Evolutionary conservation across 257 asterid genomes (phyloP), one percentile per base, ranked within the genome.

Genomic region (Sherardia arvensis): DNA sequence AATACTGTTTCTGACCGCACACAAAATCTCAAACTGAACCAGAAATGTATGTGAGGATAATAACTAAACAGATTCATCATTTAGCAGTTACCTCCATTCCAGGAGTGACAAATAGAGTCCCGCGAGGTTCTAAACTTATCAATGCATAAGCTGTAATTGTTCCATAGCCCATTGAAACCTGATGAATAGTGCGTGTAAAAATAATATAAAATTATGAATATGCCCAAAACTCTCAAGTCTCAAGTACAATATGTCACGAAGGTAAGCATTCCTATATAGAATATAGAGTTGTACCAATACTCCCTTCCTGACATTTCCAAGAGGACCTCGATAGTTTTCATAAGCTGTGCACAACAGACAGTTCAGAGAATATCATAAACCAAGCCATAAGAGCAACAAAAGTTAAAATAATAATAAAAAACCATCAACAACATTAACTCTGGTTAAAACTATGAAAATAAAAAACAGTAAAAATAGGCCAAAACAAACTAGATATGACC

Each of bases 261-360:
- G 20, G 7, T 17, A 25, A 43, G 26, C 47, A 36, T 25, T 29
- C 25, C 22, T 8, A 55, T 26, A 32, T 29, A 40, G 48, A 45
- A 47, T 15, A 55, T 33, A 32, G 54, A 12, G 17, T 60, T 22
- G 22, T 87, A 92, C 99, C 86, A 93, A 76, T 53, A 89, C 99
- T 82, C 99, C 99, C 83, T 92, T 92, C 68, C 99, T 85, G 79
- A 92, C 96, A 76, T 92, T 89, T 74, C 97, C 99, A 49, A 89
- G 96, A 71, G 91, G 87, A 74, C 99, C 99, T 23, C 95, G 83
- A 76, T 82, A 73, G 69, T 89, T 92, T 38, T 38, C 47, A 38
- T 38, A 38, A 12, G 47, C 47, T 38, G n/a, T n/a, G 47, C 47
- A 38, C 12, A 38, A 38, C 12, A 38, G 47, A 38, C 47, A 38